Evolutionary conservation across 345 rosid species (phyloP).

Genomic region (Gossypium mustelinum): DNA sequence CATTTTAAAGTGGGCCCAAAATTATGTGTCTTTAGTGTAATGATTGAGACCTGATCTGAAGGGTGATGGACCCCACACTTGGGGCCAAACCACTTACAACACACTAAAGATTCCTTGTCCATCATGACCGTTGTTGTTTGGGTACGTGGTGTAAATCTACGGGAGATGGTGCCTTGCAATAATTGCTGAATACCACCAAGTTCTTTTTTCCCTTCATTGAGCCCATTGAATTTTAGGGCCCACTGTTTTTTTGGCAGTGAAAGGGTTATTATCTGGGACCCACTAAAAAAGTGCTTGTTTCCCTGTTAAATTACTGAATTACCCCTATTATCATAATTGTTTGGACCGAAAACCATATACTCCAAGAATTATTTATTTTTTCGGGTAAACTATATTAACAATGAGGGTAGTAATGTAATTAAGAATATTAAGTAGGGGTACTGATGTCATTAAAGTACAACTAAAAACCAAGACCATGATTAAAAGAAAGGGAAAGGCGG

Average conservation of each 20-base stretch:
- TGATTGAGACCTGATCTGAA: slow-evolving; percentile 31
- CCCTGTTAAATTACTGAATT: background rate
- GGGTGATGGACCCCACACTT: slow-evolving; percentile 13
- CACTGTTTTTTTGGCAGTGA: background rate
- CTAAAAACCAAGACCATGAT: background rate
- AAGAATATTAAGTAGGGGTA: background rate
- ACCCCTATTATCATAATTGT: background rate
- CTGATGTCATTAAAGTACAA: background rate
- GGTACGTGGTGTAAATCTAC: slow-evolving; percentile 6
- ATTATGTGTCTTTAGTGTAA: no score
- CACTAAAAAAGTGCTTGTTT: background rate
- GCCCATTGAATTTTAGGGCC: slow-evolving; percentile 13
- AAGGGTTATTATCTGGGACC: background rate
- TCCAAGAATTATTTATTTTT: no score
- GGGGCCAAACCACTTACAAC: background rate
- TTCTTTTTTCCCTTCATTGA: background rate
- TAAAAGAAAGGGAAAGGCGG: background rate
- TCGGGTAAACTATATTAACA: no score
- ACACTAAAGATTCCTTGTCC: background rate
- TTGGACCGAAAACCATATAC: background rate
- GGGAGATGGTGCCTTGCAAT: background rate
- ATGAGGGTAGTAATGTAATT: background rate
- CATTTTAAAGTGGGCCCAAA: slow-evolving; percentile 5
- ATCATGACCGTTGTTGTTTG: background rate
- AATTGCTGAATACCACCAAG: background rate